Percentiles rank a stretch among this genome's conserved stretches.
Evolutionary conservation across 306 rosid genomes (phyloP).

Genomic region (Leucaena leucocephala): DNA sequence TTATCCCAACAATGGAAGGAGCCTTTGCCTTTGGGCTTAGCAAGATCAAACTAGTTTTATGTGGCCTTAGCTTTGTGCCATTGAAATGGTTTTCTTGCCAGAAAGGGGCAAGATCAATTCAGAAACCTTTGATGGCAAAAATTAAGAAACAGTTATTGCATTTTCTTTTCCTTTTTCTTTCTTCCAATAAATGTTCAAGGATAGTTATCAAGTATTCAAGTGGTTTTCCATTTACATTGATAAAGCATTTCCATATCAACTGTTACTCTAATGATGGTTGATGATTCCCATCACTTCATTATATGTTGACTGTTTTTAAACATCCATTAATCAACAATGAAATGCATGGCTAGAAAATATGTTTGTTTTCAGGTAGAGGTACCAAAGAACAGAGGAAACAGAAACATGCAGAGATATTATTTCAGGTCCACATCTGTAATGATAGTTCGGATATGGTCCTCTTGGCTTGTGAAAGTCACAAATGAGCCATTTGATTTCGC

Average conservation of each 20-base stretch:
- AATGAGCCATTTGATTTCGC: conserved; percentile 69
- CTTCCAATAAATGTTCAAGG: not conserved
- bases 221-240: not conserved
- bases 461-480: conserved; percentile 84
- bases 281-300: not conserved
- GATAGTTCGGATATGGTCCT: conserved; percentile 92
- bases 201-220: not conserved
- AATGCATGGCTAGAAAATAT: conserved; percentile 26
- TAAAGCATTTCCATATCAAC: not conserved
- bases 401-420: conserved; percentile 76
- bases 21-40: not conserved
- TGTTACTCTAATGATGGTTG: not conserved
- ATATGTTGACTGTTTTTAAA: not conserved
- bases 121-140: conserved; percentile 1
- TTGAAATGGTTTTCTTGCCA: conserved; percentile 23
- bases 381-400: conserved; percentile 89
- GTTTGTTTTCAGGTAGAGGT: conserved; percentile 70
- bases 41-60: not conserved
- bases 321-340: conserved; percentile 16
- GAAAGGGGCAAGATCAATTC: not conserved
- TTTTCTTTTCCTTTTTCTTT: not conserved
- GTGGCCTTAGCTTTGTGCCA: conserved; percentile 14
- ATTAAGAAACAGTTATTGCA: not conserved
- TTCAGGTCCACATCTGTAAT: conserved; percentile 70
- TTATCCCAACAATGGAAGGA: not conserved